These are phyloP conservation scores for Rhodotorula kratochvilovae DNA, from an alignment of 768 basidiomycete genomes.

Conservation along the genomic window DNA sequence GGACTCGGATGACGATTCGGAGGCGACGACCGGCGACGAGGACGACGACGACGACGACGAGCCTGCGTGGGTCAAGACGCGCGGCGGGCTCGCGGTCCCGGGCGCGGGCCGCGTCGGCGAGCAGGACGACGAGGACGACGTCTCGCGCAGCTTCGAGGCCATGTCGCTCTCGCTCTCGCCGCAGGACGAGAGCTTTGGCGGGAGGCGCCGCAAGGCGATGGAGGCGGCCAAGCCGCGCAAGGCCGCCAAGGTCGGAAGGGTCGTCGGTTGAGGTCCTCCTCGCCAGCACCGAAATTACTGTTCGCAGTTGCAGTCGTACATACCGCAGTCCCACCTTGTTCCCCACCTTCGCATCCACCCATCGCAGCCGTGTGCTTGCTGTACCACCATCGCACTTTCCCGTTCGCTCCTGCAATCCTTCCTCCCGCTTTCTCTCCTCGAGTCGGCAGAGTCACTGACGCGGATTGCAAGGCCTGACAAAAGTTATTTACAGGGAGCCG, in stretches of 20 bases:
- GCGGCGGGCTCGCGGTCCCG: conserved; percentile 30
- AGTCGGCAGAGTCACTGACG: neutral
- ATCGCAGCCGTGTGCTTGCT: neutral
- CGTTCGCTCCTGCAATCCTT: neutral
- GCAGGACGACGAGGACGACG: conserved; percentile 40
- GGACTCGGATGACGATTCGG: conserved; percentile 9
- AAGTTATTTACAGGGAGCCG: neutral
- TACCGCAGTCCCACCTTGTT: neutral
- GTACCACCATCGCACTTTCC: neutral
- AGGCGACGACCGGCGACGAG: neutral
- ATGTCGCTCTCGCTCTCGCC: conserved; percentile 36
- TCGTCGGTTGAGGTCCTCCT: neutral
- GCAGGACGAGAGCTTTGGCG: conserved; percentile 28
- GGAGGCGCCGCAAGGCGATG: conserved; percentile 8
- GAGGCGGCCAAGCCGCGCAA: neutral
- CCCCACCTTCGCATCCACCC: neutral
- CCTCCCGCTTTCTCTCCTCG: neutral
- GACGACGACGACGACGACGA: conserved; percentile 23
- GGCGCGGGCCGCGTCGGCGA: conserved; percentile 17
- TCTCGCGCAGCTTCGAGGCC: conserved; percentile 39
- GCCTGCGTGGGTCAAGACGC: conserved; percentile 1
- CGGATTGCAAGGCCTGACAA: neutral
- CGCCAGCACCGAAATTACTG: too few species aligned
- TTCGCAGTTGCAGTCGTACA: neutral
- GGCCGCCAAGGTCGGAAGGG: neutral